Evolutionary conservation across 108 stramenopile species (phyloP), one percentile per base, ranked within the genome.

Genomic region (Seminavis robusta): DNA sequence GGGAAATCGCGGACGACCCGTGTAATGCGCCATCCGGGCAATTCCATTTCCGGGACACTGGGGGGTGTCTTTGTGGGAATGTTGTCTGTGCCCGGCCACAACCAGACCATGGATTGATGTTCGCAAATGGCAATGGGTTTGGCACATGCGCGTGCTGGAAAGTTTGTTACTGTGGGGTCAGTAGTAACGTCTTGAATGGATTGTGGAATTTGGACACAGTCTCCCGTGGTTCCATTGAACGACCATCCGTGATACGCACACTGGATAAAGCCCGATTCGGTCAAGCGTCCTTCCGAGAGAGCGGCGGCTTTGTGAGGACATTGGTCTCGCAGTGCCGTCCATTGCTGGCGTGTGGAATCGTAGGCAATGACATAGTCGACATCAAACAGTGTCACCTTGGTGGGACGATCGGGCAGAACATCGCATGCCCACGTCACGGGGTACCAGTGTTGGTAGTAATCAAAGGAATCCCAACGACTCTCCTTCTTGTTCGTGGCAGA

Each of bases 201-300:
- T 46, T 84, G 83, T 11, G 83, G 83, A 33, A 84, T 80, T 51
- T 80, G 76, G 7, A 72, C 63, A 48, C 79, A 80, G 7, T 46
- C 37, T 19, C 83, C 84, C 36, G 50, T 44, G 42, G 36, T 66
- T 16, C 80, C 77, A 48, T 86, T 69, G 62, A 86, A 86, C 3
- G 66, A 40, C 84, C 84, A 86, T 7, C 84, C 84, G 33, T 86
- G 84, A 41, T 86, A 86, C 20, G 80, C 71, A 49, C 85, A 86
- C 48, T 81, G 77, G 31, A 88, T 51, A 23, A 65, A 61, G 0
- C 79, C 79, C 21, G 48, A 41, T 1, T 52, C 40, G 10, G 80
- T 87, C 27, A 87, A 53, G 16, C 85, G 67, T 17, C 85, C 85
- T 59, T 87, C 71, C 26, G 52, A 58, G 7, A 87, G 56, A 2